Conservation (phyloP, 345 rosid genomes). For the Brassica carinata region DNA sequence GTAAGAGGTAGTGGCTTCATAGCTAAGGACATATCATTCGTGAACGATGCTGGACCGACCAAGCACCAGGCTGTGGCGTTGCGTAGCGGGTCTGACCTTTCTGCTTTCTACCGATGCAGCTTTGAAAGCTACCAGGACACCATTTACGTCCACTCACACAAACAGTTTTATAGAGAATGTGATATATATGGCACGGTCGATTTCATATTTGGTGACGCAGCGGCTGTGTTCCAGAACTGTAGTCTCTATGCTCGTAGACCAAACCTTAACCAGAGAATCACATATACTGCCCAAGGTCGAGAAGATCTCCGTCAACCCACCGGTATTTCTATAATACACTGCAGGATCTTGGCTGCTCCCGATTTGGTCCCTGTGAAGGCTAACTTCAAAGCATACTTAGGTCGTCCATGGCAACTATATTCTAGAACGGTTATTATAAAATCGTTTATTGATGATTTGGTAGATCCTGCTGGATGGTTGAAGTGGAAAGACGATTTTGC, state of each 20-base stretch:
- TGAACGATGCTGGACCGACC: slow-evolving; percentile 73
- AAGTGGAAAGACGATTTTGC: slow-evolving; percentile 66
- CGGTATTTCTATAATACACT: slow-evolving; percentile 60
- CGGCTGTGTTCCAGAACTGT: slow-evolving; percentile 69
- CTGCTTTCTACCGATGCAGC: slow-evolving; percentile 78
- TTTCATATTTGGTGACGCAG: slow-evolving; percentile 76
- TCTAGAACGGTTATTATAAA: slow-evolving; percentile 65
- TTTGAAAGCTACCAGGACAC: slow-evolving; percentile 86
- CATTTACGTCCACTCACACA: slow-evolving; percentile 52
- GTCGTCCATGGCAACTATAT: slow-evolving; percentile 80
- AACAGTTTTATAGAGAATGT: slow-evolving; percentile 78
- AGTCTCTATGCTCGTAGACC: slow-evolving; percentile 75
- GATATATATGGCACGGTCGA: slow-evolving; percentile 77
- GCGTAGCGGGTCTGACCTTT: slow-evolving; percentile 64
- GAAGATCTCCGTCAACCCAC: slow-evolving; percentile 70
- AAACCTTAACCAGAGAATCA: slow-evolving; percentile 50
- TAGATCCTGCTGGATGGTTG: slow-evolving; percentile 76
- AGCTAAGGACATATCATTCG: slow-evolving; percentile 74
- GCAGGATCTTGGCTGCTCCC: slow-evolving; percentile 64
- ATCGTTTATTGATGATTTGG: slow-evolving; percentile 60
- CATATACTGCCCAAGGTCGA: slow-evolving; percentile 85
- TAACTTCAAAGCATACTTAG: slow-evolving; percentile 55
- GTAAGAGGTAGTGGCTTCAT: slow-evolving; percentile 71
- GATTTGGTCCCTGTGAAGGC: slow-evolving; percentile 61
- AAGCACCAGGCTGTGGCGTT: slow-evolving; percentile 93